A percentile compares a stretch with the other conserved stretches of the same genome.
Conservation (phyloP, 257 asterid genomes). For the Ajuga chamaepitys region DNA sequence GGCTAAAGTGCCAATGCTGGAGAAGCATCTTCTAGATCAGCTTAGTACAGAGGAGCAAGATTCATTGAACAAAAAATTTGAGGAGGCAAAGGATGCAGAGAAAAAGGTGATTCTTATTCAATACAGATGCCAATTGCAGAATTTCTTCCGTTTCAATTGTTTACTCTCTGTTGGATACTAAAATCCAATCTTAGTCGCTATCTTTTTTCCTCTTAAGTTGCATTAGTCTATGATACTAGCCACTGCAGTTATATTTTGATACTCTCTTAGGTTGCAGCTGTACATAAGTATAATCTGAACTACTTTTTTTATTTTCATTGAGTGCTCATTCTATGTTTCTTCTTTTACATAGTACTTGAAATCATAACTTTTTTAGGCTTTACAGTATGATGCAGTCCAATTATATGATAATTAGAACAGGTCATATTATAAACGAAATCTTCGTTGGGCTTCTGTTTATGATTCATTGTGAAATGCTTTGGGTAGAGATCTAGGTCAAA, state of each 20-base stretch:
- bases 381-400: neutral
- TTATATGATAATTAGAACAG: neutral
- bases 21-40: constrained; percentile 82
- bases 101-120: constrained; percentile 51
- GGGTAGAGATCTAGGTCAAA: neutral
- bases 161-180: neutral
- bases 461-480: neutral
- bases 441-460: neutral
- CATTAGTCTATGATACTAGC: neutral
- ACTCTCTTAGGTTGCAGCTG: neutral
- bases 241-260: neutral
- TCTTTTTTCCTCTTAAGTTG: neutral
- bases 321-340: neutral
- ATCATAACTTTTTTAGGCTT: neutral
- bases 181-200: neutral
- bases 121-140: neutral
- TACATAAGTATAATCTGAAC: neutral
- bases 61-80: constrained; percentile 64
- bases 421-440: neutral
- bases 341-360: neutral
- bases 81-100: constrained; percentile 91
- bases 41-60: constrained; percentile 93
- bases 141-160: neutral
- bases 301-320: neutral
- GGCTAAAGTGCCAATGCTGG: constrained; percentile 86